Evolutionary conservation across 2,329 filamentous ascomycete genomes (phyloP).

Genomic region (Sphaceloma murrayae): DNA sequence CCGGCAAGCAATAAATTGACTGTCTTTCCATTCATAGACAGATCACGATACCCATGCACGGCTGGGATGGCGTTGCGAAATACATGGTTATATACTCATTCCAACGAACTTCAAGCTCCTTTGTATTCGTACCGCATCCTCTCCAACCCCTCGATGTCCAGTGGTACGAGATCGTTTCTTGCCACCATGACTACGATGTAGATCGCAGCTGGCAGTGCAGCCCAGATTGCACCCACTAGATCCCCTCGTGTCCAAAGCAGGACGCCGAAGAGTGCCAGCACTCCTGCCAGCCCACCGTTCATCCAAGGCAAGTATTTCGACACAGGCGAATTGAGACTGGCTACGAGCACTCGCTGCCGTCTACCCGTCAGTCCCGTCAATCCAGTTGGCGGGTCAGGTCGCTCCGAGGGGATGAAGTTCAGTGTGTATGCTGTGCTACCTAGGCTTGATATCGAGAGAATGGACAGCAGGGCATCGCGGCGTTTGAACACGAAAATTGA

Average conservation of each 20-base stretch:
- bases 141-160: conserved; percentile 59
- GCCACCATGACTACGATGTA: conserved; percentile 52
- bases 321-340: conserved; percentile 40
- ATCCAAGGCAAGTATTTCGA: conserved; percentile 50
- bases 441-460: conserved; percentile 56
- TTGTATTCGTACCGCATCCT: conserved; percentile 57
- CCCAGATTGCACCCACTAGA: conserved; percentile 25
- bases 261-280: conserved; percentile 44
- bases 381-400: conserved; percentile 16
- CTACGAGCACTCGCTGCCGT: conserved; percentile 20
- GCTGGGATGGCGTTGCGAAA: not conserved
- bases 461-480: conserved; percentile 36
- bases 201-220: conserved; percentile 40
- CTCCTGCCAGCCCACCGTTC: conserved; percentile 47
- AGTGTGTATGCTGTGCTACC: conserved; percentile 54
- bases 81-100: too few relatives aligned
- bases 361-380: not conserved
- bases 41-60: conserved; percentile 10
- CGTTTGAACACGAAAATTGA: conserved; percentile 36
- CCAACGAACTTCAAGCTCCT: conserved; percentile 44
- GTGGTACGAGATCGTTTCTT: conserved; percentile 56
- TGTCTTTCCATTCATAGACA: not conserved
- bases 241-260: conserved; percentile 28
- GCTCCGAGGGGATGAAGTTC: conserved; percentile 44
- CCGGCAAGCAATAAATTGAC: conserved; percentile 18